Percentiles rank a stretch among this genome's conserved stretches.
Conservation (phyloP, 1,284 basidiomycete genomes). For the Sporisorium scitamineum region DNA sequence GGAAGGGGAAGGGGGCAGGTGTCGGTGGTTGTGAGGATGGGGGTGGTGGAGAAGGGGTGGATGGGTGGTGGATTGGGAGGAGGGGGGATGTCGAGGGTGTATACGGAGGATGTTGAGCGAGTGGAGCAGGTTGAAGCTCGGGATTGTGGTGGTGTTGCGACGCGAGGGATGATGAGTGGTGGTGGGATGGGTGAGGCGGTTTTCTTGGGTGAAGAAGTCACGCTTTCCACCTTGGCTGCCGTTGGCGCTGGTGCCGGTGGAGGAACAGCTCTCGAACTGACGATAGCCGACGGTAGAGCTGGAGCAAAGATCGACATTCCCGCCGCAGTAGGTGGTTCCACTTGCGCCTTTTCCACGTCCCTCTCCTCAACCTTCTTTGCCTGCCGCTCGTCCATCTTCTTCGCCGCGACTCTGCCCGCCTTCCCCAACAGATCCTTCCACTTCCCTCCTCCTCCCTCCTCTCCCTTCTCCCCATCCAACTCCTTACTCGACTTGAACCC, state of each 20-base stretch:
- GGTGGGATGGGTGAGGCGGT: background rate
- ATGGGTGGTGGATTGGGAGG: background rate
- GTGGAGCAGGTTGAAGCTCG: background rate
- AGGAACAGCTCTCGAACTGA: conserved; percentile 1
- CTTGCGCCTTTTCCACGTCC: conserved; percentile 1
- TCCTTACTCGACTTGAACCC: too few species aligned
- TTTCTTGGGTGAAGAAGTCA: background rate
- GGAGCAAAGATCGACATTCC: conserved; percentile 18
- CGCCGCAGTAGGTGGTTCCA: background rate
- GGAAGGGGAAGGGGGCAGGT: background rate
- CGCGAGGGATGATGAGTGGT: background rate
- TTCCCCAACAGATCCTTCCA: conserved; percentile 1
- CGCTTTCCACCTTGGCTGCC: background rate
- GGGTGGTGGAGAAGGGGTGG: conserved; percentile 1
- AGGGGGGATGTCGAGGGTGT: conserved; percentile 12
- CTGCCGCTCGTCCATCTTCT: conserved; percentile 1
- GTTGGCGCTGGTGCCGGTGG: background rate
- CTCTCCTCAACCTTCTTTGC: conserved; percentile 5
- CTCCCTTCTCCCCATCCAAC: background rate
- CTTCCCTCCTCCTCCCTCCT: background rate
- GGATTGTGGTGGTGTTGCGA: background rate
- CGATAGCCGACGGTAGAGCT: conserved; percentile 22
- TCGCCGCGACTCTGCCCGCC: background rate
- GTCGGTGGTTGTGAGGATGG: background rate
- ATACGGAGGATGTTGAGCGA: background rate